A percentile compares a stretch with the other conserved stretches of the same genome.
These are phyloP conservation scores for Scytalidium lignicola DNA, from an alignment of 2,329 filamentous ascomycete species.

Conservation along the genomic window DNA sequence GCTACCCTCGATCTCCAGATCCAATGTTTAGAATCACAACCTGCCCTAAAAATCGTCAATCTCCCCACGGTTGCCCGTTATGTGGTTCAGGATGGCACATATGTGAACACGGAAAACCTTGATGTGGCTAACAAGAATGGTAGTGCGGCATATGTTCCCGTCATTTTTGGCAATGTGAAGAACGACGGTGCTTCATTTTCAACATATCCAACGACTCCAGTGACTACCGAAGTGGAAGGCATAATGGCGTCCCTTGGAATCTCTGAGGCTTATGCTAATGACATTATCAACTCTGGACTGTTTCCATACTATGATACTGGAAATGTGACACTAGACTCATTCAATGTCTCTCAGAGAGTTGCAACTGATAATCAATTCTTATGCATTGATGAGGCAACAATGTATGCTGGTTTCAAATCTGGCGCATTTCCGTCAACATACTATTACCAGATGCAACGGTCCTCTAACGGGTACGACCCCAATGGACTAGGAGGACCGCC, in stretches of 20 bases:
- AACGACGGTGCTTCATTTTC: constrained; percentile 48
- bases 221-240: constrained; percentile 36
- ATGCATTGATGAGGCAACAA: constrained; percentile 50
- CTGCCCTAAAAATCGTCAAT: constrained; percentile 33
- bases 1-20: constrained; percentile 37
- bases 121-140: constrained; percentile 36
- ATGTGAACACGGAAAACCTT: constrained; percentile 43
- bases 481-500: constrained; percentile 44
- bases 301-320: constrained; percentile 43
- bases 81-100: constrained; percentile 49
- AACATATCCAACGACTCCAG: constrained; percentile 37
- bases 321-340: constrained; percentile 48
- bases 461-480: constrained; percentile 42
- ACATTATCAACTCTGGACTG: constrained; percentile 39
- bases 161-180: constrained; percentile 45
- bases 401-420: constrained; percentile 38
- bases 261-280: constrained; percentile 34
- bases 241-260: constrained; percentile 41
- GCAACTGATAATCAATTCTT: constrained; percentile 50
- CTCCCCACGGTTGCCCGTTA: constrained; percentile 40
- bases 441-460: constrained; percentile 48
- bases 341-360: constrained; percentile 48
- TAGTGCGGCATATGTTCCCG: constrained; percentile 42
- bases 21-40: constrained; percentile 38
- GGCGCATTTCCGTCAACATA: constrained; percentile 40